Base-by-base conservation (phyloP, 345 rosid species). In the Rhodamnia rubescens region DNA sequence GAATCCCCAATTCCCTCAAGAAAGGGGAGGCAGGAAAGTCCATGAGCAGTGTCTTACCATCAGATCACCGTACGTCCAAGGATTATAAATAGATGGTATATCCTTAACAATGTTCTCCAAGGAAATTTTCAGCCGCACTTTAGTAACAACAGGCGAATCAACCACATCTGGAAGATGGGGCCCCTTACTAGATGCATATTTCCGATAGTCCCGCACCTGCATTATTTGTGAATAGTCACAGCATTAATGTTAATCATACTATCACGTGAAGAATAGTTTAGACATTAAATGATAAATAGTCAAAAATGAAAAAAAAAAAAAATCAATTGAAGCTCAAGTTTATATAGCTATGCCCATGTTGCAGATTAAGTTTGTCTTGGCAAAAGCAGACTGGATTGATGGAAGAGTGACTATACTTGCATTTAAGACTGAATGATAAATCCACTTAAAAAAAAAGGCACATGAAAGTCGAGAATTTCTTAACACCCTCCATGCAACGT, bases 61-160 rank as follows among this genome's bases (percentile, higher is more conserved):
- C 88, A 96, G 91, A 91, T 98, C 98, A 88, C 98, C 98, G 69
- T 98, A 98, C 12, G 95, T 96, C 99, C 99, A 98, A 84, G 99
- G 91, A 85, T 88, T 92, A 90, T 93, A 92, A 84, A 93, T 90
- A 88, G 89, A 83, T 12, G 98, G 98, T 85, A 98, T 95, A 92
- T 96, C 99, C 91, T 95, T 96, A 75, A 98, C 94, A 74, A 98
- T 92, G 88, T 96, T 96, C 93, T 94, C 97, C 86, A 98, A 89
- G 49, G 99, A 95, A 95, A 95, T 92, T 88, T 87, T 94, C 80
- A 98, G 98, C 86, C 86, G 61, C 83, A 95, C 92, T 92, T 91
- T 96, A 85, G 88, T 92, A 85, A 93, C 87, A 86, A 88, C 74
- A 50, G 98, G 99, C 53, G 92, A 84, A 64, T 82, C 90, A 74